These are phyloP conservation scores for Calonectria pauciramosa DNA, from an alignment of 2,329 filamentous ascomycete genomes.

Conservation along the genomic window DNA sequence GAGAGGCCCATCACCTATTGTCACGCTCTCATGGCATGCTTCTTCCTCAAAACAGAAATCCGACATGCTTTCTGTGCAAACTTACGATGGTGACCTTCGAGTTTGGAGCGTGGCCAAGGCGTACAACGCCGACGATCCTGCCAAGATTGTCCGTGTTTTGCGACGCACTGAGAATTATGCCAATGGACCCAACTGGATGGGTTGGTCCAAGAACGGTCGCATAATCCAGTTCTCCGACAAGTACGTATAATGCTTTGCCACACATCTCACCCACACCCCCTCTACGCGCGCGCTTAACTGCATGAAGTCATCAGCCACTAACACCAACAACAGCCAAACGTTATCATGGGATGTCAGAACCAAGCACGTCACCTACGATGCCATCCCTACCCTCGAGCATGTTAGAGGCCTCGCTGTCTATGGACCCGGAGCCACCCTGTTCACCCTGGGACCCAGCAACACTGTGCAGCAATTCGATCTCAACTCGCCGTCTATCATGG, in stretches of 20 bases:
- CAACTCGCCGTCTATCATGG: slow-evolving; percentile 83
- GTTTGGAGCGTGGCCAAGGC: slow-evolving; percentile 97
- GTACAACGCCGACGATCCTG: slow-evolving; percentile 77
- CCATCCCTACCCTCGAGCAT: slow-evolving; percentile 86
- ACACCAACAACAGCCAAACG: slow-evolving; percentile 76
- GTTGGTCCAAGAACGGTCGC: slow-evolving; percentile 97
- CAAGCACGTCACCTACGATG: slow-evolving; percentile 94
- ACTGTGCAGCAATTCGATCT: slow-evolving; percentile 97
- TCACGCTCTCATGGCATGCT: slow-evolving; percentile 93
- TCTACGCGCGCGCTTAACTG: slow-evolving; percentile 63
- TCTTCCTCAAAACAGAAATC: slow-evolving; percentile 97
- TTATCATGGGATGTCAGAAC: slow-evolving; percentile 97
- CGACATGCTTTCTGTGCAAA: slow-evolving; percentile 96
- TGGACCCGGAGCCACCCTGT: slow-evolving; percentile 90
- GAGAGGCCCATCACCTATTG: slow-evolving; percentile 86
- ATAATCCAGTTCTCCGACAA: slow-evolving; percentile 93
- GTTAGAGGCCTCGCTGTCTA: slow-evolving; percentile 88
- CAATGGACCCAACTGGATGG: slow-evolving; percentile 92
- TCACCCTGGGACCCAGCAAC: slow-evolving; percentile 89
- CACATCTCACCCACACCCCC: slow-evolving; percentile 34
- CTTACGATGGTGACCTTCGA: slow-evolving; percentile 89
- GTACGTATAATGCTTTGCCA: slow-evolving; percentile 67
- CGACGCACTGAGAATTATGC: slow-evolving; percentile 82
- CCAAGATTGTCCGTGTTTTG: slow-evolving; percentile 89
- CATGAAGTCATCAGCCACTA: slow-evolving; percentile 49